phyloP scores from a whole-genome alignment of 805 yeast species.

The Wickerhamiella kurtzmanii region DNA sequence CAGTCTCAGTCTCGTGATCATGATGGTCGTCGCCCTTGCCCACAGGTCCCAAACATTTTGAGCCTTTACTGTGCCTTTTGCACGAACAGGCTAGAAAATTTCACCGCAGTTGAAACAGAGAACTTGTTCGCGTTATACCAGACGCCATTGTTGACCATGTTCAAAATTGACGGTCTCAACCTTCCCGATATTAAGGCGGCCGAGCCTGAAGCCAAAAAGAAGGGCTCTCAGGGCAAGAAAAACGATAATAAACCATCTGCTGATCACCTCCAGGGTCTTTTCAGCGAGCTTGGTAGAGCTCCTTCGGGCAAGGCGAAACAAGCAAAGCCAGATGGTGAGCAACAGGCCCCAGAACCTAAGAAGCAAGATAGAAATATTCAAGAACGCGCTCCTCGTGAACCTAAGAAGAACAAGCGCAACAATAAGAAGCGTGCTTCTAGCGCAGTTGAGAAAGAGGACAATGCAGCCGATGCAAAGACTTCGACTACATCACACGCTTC shows the following conservation, averaged over 20 bases:
- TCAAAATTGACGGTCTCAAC: constrained; percentile 8
- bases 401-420: constrained; percentile 8
- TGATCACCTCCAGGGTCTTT: constrained; percentile 14
- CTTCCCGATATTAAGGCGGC: constrained; percentile 4
- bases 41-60: no score
- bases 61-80: no score
- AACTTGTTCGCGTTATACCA: no score
- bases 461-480: not conserved
- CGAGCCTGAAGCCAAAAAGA: constrained; percentile 11
- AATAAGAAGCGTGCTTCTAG: constrained; percentile 17
- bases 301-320: constrained; percentile 7
- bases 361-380: no score
- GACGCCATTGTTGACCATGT: constrained; percentile 3
- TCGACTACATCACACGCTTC: not conserved
- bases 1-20: not conserved
- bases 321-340: constrained; percentile 13
- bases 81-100: no score
- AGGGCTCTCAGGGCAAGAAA: constrained; percentile 18
- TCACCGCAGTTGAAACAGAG: no score
- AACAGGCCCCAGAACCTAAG: constrained; percentile 14
- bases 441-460: not conserved
- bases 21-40: no score
- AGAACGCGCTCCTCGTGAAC: no score
- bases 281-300: constrained; percentile 11
- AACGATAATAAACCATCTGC: constrained; percentile 17